phyloP scores from a whole-genome alignment of 352 stramenopile species.

The Globisporangium radiosum region DNA sequence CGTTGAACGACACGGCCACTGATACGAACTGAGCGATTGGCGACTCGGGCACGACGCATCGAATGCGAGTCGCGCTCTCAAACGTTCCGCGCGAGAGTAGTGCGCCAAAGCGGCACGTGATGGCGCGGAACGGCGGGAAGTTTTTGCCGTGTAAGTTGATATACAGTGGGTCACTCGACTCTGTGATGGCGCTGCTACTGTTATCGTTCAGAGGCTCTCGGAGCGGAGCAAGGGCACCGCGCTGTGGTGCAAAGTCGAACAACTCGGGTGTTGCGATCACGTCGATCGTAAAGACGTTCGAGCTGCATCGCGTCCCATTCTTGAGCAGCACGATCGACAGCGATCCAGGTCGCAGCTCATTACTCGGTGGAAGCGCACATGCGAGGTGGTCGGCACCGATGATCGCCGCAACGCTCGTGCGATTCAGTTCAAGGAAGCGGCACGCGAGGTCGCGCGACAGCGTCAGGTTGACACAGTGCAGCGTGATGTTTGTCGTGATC shows the following conservation, averaged over 20 bases:
- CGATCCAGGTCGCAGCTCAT: conserved; percentile 8
- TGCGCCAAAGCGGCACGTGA: conserved; percentile 29
- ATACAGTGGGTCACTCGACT: not conserved
- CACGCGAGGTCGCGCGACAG: conserved; percentile 22
- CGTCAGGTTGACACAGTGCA: conserved; percentile 16
- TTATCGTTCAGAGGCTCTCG: not conserved
- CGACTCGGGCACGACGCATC: conserved; percentile 34
- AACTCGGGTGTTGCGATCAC: conserved; percentile 24
- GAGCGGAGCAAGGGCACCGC: not conserved
- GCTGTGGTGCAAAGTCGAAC: conserved; percentile 23
- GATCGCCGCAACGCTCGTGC: conserved; percentile 20
- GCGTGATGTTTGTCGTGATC: conserved; percentile 15
- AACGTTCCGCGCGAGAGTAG: conserved; percentile 25
- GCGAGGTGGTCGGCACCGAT: conserved; percentile 14
- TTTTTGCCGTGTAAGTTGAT: conserved; percentile 31
- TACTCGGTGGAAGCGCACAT: conserved; percentile 13
- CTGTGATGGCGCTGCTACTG: not conserved
- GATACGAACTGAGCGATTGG: conserved; percentile 14
- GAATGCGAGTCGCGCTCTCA: conserved; percentile 23
- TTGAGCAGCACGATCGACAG: conserved; percentile 17
- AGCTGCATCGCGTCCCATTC: conserved; percentile 16
- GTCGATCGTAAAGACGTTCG: conserved; percentile 21
- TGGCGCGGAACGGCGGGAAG: conserved; percentile 31
- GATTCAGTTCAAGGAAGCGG: conserved; percentile 19
- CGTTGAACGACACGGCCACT: conserved; percentile 62